Conservation (phyloP, 2,329 filamentous ascomycete genomes). For the Fusarium chlamydosporum region DNA sequence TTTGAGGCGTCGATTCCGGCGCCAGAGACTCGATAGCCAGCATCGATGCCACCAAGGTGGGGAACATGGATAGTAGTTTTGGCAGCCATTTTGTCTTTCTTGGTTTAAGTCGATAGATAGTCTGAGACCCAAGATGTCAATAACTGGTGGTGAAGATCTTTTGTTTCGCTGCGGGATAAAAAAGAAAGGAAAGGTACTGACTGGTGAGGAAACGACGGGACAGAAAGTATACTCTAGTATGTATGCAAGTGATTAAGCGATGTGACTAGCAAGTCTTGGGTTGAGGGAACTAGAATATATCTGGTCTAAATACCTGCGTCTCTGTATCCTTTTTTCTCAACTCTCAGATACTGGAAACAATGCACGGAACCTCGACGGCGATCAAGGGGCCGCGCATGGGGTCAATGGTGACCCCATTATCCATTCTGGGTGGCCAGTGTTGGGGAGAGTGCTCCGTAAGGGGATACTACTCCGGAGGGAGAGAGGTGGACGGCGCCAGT, state of each 20-base stretch:
- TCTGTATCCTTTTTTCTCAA: constrained; percentile 1
- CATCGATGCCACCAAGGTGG: constrained; percentile 64
- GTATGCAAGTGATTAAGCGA: not conserved
- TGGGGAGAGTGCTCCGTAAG: constrained; percentile 12
- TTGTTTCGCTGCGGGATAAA: not conserved
- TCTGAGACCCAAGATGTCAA: constrained; percentile 3
- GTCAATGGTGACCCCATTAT: constrained; percentile 1
- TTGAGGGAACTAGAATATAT: constrained; percentile 1
- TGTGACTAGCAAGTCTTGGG: not conserved
- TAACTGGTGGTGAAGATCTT: constrained; percentile 6
- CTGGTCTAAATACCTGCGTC: not conserved
- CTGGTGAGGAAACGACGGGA: not conserved
- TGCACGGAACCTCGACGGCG: constrained; percentile 8
- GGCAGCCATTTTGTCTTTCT: constrained; percentile 52
- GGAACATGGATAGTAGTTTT: constrained; percentile 61
- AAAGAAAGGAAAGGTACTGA: not conserved
- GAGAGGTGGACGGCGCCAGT: constrained; percentile 18
- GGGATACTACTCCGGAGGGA: constrained; percentile 25
- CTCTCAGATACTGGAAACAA: not conserved
- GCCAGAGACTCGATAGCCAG: constrained; percentile 61
- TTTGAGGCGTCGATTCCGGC: constrained; percentile 63
- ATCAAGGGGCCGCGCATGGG: constrained; percentile 26
- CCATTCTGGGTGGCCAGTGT: constrained; percentile 17
- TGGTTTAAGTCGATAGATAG: constrained; percentile 18
- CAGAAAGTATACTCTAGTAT: not conserved